Evolutionary conservation across 2,329 filamentous ascomycete genomes (phyloP), one percentile per base, ranked within the genome.

Genomic region (Chrysosporium queenslandicum): DNA sequence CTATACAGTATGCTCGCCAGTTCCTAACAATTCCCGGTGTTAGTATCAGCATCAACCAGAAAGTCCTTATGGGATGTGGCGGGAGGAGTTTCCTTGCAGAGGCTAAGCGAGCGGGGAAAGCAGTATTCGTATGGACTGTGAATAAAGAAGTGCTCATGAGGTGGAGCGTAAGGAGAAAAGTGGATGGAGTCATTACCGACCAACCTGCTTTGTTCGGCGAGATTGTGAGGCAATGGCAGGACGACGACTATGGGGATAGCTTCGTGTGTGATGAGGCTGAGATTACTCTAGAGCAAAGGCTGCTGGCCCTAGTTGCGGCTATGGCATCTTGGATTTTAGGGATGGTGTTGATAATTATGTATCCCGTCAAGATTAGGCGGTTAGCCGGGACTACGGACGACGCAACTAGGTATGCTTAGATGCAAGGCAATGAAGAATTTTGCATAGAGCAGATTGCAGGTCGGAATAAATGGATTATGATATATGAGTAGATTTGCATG

Each of bases 121-220:
- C 78, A 3, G 72, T 96, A 3, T 83, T 85, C 60, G 78, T 81
- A 0, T 97, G 91, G 91, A 96, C 90, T 0, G 86, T 95, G 47
- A 95, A 97, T 64, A 78, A 85, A 12, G 77, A 80, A 56, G 74
- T 76, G 46, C 79, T 81, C 68, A 96, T 97, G 90, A 77, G 81
- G 60, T 95, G 88, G 87, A 78, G 81, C 57, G 80, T 94, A 30
- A 68, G 74, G 25, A 70, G 78, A 39, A 65, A 68, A 2, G 71
- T 94, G 1, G 86, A 94, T 60, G 90, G 87, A 0, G 84, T 95
- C 3, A 82, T 95, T 50, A 94, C 89, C 0, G 90, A 96, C 63
- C 82, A 95, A 59, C 86, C 87, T 1, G 77, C 21, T 1, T 2
- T 53, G 40, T 53, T 48, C 12, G 36, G 27, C 18, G 46, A 45